Base-by-base conservation (phyloP, 2,329 filamentous ascomycete species). In the Fusarium anguioides region DNA sequence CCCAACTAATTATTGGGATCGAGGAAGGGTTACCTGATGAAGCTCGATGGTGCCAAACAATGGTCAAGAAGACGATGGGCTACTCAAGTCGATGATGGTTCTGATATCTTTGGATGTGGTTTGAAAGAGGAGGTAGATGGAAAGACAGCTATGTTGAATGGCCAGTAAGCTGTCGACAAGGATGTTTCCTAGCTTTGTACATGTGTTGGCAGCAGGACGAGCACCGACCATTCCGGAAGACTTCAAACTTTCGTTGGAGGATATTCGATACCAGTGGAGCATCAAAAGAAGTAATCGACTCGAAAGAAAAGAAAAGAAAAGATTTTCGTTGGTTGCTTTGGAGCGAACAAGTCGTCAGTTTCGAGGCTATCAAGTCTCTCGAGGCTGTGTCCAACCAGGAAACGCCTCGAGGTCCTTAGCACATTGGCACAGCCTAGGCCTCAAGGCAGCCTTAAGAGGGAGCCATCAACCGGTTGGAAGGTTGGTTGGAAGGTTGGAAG, bases 121-220 rank as follows among this genome's bases (percentile, higher is more conserved):
- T 35, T 31, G 58, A 23, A 44, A 37, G 23, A 20, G 20, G 40
- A 17, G 18, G n/a, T n/a, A 17, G 12, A 17, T 42, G 31, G 23
- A 23, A 31, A 33, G 33, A n/a, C 23, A 9, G 6, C 37, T 20
- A 18, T n/a, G 35, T n/a, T 27, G 53, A 20, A n/a, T 8, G 36
- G 10, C 59, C 31, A 58, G 50, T 57, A 33, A 45, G 48, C 46
- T 15, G 7, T 17, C 17, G 44, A 63, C 60, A 64, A 44, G 60
- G 60, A 26, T 63, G 36, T 29, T 18, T 31, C 11, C 10, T 33
- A 20, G 39, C 24, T 63, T 24, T 50, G 18, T 50, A 49, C 31
- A 39, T 46, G 49, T 33, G 20, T 48, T 31, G 31, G 39, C 39
- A 36, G 21, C 35, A 64, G 36, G 10, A 39, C 3, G 39, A 26